Percentiles rank a stretch among this genome's conserved stretches.
phyloP scores from a whole-genome alignment of 805 yeast species.

The Myxozyma sirexii region DNA sequence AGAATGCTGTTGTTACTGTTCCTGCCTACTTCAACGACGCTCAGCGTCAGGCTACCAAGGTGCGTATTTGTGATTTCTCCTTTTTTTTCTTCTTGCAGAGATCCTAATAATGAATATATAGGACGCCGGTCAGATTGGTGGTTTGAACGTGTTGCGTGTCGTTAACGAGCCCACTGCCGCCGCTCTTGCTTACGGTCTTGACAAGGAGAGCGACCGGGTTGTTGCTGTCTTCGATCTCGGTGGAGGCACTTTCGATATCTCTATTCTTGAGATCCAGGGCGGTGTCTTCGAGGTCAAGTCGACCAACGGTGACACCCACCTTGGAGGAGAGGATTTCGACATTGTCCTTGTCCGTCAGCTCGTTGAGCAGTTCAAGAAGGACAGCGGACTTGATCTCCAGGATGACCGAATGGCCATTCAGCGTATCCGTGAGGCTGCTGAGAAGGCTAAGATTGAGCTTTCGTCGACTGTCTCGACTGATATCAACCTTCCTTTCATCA shows the following conservation, averaged over 20 bases:
- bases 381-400: slow-evolving; percentile 65
- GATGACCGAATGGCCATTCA: slow-evolving; percentile 77
- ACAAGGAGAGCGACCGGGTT: slow-evolving; percentile 70
- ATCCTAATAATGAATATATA: background rate
- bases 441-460: slow-evolving; percentile 85
- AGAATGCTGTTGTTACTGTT: slow-evolving; percentile 88
- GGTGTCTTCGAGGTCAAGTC: slow-evolving; percentile 98
- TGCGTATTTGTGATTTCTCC: background rate
- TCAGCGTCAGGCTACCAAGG: slow-evolving; percentile 88
- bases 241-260: slow-evolving; percentile 98
- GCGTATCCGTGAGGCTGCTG: slow-evolving; percentile 85
- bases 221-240: slow-evolving; percentile 97
- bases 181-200: slow-evolving; percentile 93
- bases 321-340: slow-evolving; percentile 93
- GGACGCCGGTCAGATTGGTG: slow-evolving; percentile 97
- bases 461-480: slow-evolving; percentile 72
- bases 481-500: slow-evolving; percentile 80
- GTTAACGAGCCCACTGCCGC: slow-evolving; percentile 93
- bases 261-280: slow-evolving; percentile 93
- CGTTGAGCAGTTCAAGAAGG: slow-evolving; percentile 75
- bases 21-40: slow-evolving; percentile 91
- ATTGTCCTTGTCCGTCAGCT: slow-evolving; percentile 83
- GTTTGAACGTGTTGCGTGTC: slow-evolving; percentile 84
- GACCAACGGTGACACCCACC: slow-evolving; percentile 93
- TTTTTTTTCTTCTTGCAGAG: background rate